A percentile compares a stretch with the other conserved stretches of the same genome.
phyloP scores from a whole-genome alignment of 371 early-diverging fungal genomes.

The Saksenaea vasiformis region DNA sequence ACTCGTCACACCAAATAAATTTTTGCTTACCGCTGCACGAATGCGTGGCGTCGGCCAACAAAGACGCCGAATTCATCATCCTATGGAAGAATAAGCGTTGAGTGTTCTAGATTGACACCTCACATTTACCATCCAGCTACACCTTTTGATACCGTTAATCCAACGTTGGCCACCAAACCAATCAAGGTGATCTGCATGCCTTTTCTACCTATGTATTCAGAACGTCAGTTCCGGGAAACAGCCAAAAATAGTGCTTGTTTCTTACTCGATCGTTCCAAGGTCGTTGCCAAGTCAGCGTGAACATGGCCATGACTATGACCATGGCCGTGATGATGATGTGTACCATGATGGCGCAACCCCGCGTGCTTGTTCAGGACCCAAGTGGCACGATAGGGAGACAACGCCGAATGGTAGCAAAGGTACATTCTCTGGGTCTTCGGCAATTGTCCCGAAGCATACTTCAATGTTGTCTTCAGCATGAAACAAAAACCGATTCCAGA shows the following conservation, averaged over 20 bases:
- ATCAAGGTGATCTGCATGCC: conserved; percentile 68
- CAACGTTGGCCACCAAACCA: conserved; percentile 66
- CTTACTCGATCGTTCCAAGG: conserved; percentile 22
- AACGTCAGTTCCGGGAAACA: not conserved
- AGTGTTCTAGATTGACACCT: not conserved
- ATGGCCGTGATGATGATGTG: conserved; percentile 18
- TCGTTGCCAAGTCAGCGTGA: conserved; percentile 24
- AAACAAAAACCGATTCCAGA: not conserved
- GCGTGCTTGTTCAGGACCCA: not conserved
- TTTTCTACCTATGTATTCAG: conserved; percentile 32
- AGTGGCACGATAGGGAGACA: not conserved
- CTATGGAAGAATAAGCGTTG: conserved; percentile 22
- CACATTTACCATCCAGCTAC: conserved; percentile 60
- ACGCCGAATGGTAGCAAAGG: not conserved
- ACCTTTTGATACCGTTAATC: conserved; percentile 67
- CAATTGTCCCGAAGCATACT: not conserved
- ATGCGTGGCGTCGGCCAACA: conserved; percentile 72
- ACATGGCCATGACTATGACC: conserved; percentile 19
- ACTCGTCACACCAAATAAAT: not conserved
- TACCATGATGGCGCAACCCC: conserved; percentile 14
- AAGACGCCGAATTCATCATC: conserved; percentile 70
- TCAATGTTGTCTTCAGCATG: not conserved
- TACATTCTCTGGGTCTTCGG: not conserved
- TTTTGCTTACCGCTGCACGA: conserved; percentile 57
- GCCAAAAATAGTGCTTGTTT: not conserved